Base-by-base conservation (phyloP, 495 filamentous ascomycete species). In the Lichina pygmaea region DNA sequence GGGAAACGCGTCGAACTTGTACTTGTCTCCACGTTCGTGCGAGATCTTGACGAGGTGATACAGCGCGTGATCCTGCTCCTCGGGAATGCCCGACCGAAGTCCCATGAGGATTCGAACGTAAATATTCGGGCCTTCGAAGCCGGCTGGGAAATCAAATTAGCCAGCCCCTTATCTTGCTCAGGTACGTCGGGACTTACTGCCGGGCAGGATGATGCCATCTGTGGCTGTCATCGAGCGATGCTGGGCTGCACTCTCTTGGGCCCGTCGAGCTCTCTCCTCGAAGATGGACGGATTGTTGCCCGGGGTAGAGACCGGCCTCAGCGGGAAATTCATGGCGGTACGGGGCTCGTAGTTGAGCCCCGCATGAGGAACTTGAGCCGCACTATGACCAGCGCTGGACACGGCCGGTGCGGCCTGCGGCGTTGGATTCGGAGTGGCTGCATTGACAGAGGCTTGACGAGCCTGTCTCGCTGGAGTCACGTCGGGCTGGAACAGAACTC, bases 1-100 rank as follows among this genome's bases (percentile, higher is more conserved):
- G n/a, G 78, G 75, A 53, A 93, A 94, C 3, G 76, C 73, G 47
- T 93, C 86, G 48, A 93, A 93, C 50, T 80, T 79, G 59, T 91
- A 93, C 54, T 93, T 93, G 55, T 95, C 91, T 32, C 86, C 86
- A 33, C 82, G 70, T 57, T 94, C 86, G 46, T 81, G 84, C 0
- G 86, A 93, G 13, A 93, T 93, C 56, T 93, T 89, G 47, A 95
- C 86, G 10, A 99, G 63, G 55, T 94, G 86, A 47, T 84, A 82
- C 13, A 95, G 61, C 0, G 82, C 84, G 57, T 85, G 95, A 30
- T 81, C 75, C 49, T 93, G 77, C 54, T 99, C 89, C 17, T 73
- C 71, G 11, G 70, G 66, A 30, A 92, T 73, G 0, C 75, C 73
- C 31, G 81, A 91, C 45, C 78, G 81, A 41, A 99, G 66, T 0